Evolutionary conservation across 345 rosid species (phyloP).

Genomic region (Balakata baccata): DNA sequence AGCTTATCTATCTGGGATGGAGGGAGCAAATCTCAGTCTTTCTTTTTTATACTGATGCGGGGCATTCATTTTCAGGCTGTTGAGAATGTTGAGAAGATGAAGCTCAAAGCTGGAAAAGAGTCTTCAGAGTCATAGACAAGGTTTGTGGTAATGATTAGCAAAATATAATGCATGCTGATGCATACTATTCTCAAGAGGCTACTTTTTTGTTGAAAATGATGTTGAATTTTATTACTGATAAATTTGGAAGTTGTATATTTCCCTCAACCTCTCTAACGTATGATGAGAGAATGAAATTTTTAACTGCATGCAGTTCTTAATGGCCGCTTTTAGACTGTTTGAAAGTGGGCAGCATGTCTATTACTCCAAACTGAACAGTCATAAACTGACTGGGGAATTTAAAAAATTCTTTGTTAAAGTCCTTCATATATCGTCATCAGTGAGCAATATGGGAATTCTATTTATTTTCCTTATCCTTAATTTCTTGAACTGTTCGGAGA

Average conservation of each 20-base stretch:
- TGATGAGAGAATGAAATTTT: background rate
- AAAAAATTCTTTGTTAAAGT: too few species aligned
- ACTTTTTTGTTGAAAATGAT: background rate
- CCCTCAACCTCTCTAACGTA: background rate
- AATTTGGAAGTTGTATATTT: background rate
- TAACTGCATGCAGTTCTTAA: background rate
- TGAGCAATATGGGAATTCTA: background rate
- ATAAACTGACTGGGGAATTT: background rate
- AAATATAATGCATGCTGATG: too few species aligned
- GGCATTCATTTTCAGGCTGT: constrained; percentile 45
- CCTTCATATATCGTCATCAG: background rate
- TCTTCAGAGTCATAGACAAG: constrained; percentile 66
- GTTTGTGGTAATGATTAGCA: constrained; percentile 26
- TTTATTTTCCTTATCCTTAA: background rate
- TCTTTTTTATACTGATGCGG: constrained; percentile 12
- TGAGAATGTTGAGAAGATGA: constrained; percentile 73
- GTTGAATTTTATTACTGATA: too few species aligned
- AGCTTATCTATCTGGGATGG: too few species aligned
- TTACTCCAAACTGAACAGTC: background rate
- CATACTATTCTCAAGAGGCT: background rate
- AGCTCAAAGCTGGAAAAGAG: constrained; percentile 67
- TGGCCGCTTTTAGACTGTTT: background rate
- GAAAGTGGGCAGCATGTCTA: background rate
- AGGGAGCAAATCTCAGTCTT: too few species aligned
- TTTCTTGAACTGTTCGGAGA: background rate